Evolutionary conservation across 2,329 filamentous ascomycete genomes (phyloP).

Genomic region (Coniochaeta sp.): DNA sequence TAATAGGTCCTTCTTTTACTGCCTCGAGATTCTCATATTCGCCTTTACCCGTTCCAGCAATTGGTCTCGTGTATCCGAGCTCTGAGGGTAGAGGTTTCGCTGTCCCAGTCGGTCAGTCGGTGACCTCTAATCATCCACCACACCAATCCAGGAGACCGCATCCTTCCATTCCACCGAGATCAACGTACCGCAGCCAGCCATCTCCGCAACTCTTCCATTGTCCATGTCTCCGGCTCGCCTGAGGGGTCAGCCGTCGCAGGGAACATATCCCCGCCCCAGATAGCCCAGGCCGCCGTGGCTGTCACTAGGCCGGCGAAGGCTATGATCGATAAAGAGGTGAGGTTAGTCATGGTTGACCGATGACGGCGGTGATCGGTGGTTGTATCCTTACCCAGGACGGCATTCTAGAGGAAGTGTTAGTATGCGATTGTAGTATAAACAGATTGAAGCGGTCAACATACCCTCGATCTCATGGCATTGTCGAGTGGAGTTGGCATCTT

Average conservation of each 20-base stretch:
- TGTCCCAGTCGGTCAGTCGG: conserved; percentile 17
- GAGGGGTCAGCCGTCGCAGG: conserved; percentile 68
- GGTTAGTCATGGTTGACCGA: neutral
- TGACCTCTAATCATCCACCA: too few species aligned
- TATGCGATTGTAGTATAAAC: conserved; percentile 9
- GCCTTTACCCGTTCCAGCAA: conserved; percentile 37
- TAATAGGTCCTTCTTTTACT: too few species aligned
- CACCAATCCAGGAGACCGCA: too few species aligned
- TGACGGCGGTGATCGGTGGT: neutral
- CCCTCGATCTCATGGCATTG: conserved; percentile 62
- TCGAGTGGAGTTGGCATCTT: conserved; percentile 66
- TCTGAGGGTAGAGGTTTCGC: conserved; percentile 39
- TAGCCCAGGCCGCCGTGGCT: conserved; percentile 73
- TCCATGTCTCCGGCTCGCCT: conserved; percentile 67
- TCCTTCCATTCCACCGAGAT: neutral
- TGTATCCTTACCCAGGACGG: conserved; percentile 55
- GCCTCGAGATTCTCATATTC: conserved; percentile 37
- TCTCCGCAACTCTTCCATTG: conserved; percentile 66
- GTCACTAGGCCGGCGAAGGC: conserved; percentile 78
- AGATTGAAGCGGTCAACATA: conserved; percentile 25
- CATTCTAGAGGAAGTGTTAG: conserved; percentile 42
- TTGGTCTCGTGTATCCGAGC: conserved; percentile 35
- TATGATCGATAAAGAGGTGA: conserved; percentile 20
- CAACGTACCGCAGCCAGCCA: conserved; percentile 73
- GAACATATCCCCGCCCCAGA: conserved; percentile 83